Base-by-base conservation (phyloP, 2,329 filamentous ascomycete species). In the Colletotrichum caudatum region DNA sequence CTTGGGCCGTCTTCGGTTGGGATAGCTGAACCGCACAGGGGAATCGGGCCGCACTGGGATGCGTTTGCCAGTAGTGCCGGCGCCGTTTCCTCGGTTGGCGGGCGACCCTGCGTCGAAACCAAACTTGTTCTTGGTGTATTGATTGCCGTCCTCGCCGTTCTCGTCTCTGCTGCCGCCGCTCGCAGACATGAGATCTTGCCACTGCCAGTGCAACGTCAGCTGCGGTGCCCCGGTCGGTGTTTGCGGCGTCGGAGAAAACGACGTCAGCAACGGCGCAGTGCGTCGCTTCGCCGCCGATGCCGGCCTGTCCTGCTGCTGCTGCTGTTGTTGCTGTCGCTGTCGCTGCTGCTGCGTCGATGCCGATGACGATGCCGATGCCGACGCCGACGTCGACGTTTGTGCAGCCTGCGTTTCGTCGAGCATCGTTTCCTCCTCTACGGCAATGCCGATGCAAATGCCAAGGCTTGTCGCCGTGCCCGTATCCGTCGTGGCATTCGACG, bases 401-500 rank as follows among this genome's bases (percentile, higher is more conserved):
- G 48, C 35, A 9, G 53, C 8, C 6, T 51, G 48, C 37, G 23
- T 29, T 23, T 56, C 57, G 20, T 69, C 20, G 20, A 26, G 26
- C 3, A 18, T 26, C 39, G 48, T 35, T 16, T 69, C 66, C 12
- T 72, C 69, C 8, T 72, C 69, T 29, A 72, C 60, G 39, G 69
- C 69, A 26, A 72, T 69, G 29, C 69, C 69, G 33, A 72, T 69
- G 33, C 59, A 57, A 26, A 50, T 33, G 65, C 69, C 66, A 64
- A 72, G 64, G 66, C 69, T 69, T 60, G 69, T 69, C 60, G 66
- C 69, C 33, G 69, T 69, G 20, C 66, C 69, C 33, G 69, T 72
- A 60, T 72, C 69, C 65, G 69, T 69, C 69, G 69, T 72, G 54
- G 69, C 69, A 64, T 69, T 72, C 59, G 69, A 72, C 60, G 48